A percentile compares a stretch with the other conserved stretches of the same genome.
Evolutionary conservation across 371 early-diverging fungal species (phyloP).

Genomic region (Mucor indicus): DNA sequence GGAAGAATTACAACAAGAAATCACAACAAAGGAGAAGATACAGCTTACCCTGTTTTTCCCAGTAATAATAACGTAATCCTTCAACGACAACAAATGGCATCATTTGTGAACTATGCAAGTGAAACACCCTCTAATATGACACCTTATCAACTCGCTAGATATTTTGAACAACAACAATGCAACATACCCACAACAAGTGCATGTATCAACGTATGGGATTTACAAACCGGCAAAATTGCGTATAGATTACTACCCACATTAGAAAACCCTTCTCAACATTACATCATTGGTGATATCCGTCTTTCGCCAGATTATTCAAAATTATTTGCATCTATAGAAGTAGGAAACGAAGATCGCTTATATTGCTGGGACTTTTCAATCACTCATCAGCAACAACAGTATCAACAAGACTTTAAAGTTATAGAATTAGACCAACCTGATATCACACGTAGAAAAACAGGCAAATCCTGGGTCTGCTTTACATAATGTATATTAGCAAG

Average conservation of each 20-base stretch:
- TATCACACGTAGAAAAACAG: conserved; percentile 11
- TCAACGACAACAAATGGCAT: conserved; percentile 2
- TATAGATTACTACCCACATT: conserved; percentile 42
- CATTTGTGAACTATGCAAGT: conserved; percentile 10
- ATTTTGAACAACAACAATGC: conserved; percentile 19
- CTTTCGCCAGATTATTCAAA: conserved; percentile 24
- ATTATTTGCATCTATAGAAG: conserved; percentile 34
- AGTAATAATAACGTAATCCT: conserved; percentile 7
- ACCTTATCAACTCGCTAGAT: conserved; percentile 36
- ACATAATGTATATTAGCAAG: too few relatives aligned
- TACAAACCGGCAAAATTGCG: conserved; percentile 45
- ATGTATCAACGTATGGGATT: conserved; percentile 58
- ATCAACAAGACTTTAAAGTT: conserved; percentile 9
- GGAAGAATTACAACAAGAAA: conserved; percentile 21
- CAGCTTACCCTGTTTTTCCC: conserved; percentile 4
- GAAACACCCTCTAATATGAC: conserved; percentile 17
- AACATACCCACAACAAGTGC: conserved; percentile 23
- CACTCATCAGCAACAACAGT: neutral
- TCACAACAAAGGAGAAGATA: too few relatives aligned
- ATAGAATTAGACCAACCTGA: conserved; percentile 15
- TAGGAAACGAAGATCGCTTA: conserved; percentile 23
- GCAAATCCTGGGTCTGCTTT: conserved; percentile 41
- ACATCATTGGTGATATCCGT: conserved; percentile 39
- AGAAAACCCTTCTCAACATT: conserved; percentile 13
- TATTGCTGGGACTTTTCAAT: conserved; percentile 40